phyloP scores from a whole-genome alignment of 305 asterid species.

The Solanum hybrid region DNA sequence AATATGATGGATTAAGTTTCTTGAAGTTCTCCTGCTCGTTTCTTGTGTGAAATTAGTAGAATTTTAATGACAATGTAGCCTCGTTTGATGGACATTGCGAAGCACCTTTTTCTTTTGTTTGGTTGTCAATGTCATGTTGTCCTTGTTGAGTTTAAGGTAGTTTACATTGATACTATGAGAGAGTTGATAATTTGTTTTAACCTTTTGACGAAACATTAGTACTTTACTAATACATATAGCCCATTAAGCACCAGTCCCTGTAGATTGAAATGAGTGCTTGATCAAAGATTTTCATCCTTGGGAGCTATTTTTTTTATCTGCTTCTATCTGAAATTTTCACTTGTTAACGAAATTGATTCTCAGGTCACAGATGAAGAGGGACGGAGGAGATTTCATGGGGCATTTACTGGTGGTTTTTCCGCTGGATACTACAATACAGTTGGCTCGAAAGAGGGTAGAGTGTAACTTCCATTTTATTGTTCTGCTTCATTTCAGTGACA shows the following conservation, averaged over 20 bases:
- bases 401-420: conserved; percentile 86
- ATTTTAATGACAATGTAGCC: not conserved
- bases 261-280: not conserved
- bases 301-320: not conserved
- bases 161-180: not conserved
- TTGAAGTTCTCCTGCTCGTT: not conserved
- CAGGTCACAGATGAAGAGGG: conserved; percentile 94
- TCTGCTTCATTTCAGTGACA: not conserved
- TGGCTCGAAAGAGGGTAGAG: conserved; percentile 89
- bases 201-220: not conserved
- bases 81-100: not conserved
- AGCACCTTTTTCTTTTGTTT: not conserved
- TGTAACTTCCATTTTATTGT: not conserved
- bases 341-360: conserved; percentile 1
- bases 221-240: not conserved
- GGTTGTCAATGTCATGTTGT: not conserved
- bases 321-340: not conserved
- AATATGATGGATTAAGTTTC: not conserved
- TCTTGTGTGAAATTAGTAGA: not conserved
- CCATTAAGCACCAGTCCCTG: not conserved
- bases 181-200: not conserved
- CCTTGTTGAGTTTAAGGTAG: not conserved
- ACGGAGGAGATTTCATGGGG: conserved; percentile 94
- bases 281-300: not conserved
- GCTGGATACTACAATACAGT: conserved; percentile 89